Percentiles rank a stretch among this genome's conserved stretches.
Conservation (phyloP, 192 early-diverging fungal genomes). For the Backusella macrospora region DNA sequence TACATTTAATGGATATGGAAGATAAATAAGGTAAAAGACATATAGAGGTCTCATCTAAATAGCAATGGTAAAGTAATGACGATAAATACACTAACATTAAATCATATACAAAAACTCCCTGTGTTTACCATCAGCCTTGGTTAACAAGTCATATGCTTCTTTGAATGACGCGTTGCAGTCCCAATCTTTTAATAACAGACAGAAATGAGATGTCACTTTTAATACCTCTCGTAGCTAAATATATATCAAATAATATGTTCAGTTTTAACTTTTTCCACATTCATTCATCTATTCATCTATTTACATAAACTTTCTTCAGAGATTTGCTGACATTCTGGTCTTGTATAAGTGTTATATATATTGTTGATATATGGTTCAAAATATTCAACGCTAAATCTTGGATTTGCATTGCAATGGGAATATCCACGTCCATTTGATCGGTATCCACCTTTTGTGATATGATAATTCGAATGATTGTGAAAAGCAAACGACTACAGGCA, state of each 20-base stretch:
- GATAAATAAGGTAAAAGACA: slow-evolving; percentile 25
- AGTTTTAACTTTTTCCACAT: background rate
- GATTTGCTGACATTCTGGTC: background rate
- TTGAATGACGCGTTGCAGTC: slow-evolving; percentile 19
- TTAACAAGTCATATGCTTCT: slow-evolving; percentile 18
- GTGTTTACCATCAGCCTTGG: slow-evolving; percentile 18
- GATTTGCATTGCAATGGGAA: background rate
- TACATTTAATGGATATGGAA: slow-evolving; percentile 14
- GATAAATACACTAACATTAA: background rate
- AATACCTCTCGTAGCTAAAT: slow-evolving; percentile 20
- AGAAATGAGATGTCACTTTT: slow-evolving; percentile 22
- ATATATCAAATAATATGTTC: background rate
- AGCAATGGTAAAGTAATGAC: background rate
- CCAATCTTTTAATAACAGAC: slow-evolving; percentile 16
- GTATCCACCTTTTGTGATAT: background rate
- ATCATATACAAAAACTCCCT: background rate
- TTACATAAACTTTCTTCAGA: background rate
- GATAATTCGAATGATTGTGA: background rate
- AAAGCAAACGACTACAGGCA: slow-evolving; percentile 18
- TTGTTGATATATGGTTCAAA: slow-evolving; percentile 1
- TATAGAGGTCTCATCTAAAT: slow-evolving; percentile 10
- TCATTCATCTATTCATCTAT: background rate
- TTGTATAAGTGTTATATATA: background rate
- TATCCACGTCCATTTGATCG: slow-evolving; percentile 12
- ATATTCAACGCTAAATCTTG: background rate